Base-by-base conservation (phyloP, 2,329 filamentous ascomycete species). In the Colletotrichum paranaense region DNA sequence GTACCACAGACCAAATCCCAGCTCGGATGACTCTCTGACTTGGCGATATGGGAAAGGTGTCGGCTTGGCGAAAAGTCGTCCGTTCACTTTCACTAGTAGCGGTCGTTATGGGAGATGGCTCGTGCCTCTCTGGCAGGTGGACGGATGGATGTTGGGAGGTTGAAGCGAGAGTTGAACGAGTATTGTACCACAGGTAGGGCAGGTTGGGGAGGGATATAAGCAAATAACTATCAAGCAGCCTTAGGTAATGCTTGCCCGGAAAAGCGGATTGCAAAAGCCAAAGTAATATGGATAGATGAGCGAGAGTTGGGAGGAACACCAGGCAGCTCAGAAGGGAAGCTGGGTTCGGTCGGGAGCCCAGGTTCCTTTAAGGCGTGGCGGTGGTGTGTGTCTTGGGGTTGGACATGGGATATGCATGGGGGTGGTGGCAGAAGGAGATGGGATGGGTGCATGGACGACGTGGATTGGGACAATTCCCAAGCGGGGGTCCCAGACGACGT, bases 291-390 rank as follows among this genome's bases (percentile, higher is more conserved):
- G 67, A 52, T 24, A 32, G 68, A 72, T 52, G 67, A 59, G 56
- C 46, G 52, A 58, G 35, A 72, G 68, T 52, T 62, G 46, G 30
- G 49, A 62, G 49, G 63, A 64, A 73, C 30, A 49, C n/a, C 38
- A 62, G 57, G 26, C 24, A 57, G 68, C 38, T 46, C n/a, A 59
- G 53, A 72, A 59, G 57, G 59, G 63, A 68, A 72, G 68, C 58
- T 68, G 68, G 68, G 62, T 32, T 74, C 68, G 68, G 72, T 74
- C 72, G 68, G 72, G 72, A 67, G 72, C 53, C 70, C 68, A 58
- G 72, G 68, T 72, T 67, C 68, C 68, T 74, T 72, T 74, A 67
- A 74, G 68, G 62, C 72, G 68, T 59, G 62, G 72, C 58, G 55
- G 72, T 30, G 62, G 67, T 62, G 72, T 62, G 72, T 62, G 67